Base-by-base conservation (phyloP, 371 early-diverging fungal genomes). In the Amoeboradix gromovi region DNA sequence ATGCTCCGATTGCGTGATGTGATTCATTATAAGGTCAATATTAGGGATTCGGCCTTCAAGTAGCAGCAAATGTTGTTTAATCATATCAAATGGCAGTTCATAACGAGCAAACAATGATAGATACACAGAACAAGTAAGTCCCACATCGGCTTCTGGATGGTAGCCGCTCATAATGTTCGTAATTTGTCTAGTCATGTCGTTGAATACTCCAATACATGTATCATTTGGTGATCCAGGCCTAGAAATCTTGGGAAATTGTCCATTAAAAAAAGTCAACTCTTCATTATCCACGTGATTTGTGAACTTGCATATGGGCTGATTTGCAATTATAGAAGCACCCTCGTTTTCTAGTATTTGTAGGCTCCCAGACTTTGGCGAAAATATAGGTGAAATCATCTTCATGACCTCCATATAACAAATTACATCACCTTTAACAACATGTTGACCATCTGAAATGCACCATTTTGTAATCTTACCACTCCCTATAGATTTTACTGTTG, bases 321-420 rank as follows among this genome's bases (percentile, higher is more conserved):
- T 48, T 12, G 48, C 48, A 48, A 22, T 48, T 28, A 95, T 87
- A 31, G 87, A 79, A 70, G 94, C 95, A 76, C 86, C 86, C 75
- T 94, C 94, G 66, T 85, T 75, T 29, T 91, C 90, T 30, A 89
- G 76, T 28, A 69, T 31, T 31, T 48, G 30, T 17, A 69, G 28
- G 27, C 12, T 69, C 0, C 73, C 73, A 30, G 30, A 30, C n/a
- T 28, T 68, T 1, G 69, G 68, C 12, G 74, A 68, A 17, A 30
- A 31, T 73, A 97, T 79, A 69, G 92, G 94, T 93, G 94, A 94
- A 77, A 90, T 90, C 95, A 96, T 97, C 80, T 98, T 98, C 98
- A 98, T 98, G 73, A 95, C 96, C 84, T 98, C 98, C 75, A 98
- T 94, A 77, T 97, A 97, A 66, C 95, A 92, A 78, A 87, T 93